Evolutionary conservation across 2,329 filamentous ascomycete genomes (phyloP).

Genomic region (Sclerotinia trifoliorum): DNA sequence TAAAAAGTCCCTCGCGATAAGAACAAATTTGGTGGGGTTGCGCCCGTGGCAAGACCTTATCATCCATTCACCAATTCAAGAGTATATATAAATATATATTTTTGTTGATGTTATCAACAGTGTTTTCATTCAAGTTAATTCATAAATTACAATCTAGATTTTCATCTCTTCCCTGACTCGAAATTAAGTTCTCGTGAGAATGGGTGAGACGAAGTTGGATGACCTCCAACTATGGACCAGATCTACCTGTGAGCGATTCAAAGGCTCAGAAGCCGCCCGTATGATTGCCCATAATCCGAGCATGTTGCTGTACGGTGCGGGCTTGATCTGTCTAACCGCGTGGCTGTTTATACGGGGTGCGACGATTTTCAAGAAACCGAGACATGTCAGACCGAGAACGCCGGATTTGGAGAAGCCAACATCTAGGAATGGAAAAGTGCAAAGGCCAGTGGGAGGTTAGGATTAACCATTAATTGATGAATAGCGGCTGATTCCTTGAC

Average conservation of each 20-base stretch:
- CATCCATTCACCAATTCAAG: neutral
- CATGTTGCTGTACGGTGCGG: constrained; percentile 28
- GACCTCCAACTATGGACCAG: constrained; percentile 23
- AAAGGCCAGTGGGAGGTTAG: constrained; percentile 35
- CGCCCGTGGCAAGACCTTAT: constrained; percentile 20
- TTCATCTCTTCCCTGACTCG: neutral
- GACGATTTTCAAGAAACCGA: constrained; percentile 31
- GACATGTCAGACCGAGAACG: constrained; percentile 30
- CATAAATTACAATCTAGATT: neutral
- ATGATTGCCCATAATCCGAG: constrained; percentile 27
- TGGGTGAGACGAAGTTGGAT: constrained; percentile 25
- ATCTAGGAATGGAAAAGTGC: constrained; percentile 33
- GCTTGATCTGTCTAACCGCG: constrained; percentile 25
- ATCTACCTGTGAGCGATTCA: constrained; percentile 22
- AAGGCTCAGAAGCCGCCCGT: constrained; percentile 21
- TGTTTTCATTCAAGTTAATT: neutral
- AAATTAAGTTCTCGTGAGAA: constrained; percentile 16
- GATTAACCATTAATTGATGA: neutral
- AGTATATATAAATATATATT: constrained; percentile 5
- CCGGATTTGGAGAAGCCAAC: constrained; percentile 38
- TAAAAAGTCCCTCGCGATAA: constrained; percentile 36
- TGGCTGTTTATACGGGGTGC: constrained; percentile 32
- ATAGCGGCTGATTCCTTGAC: constrained; percentile 23
- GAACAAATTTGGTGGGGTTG: constrained; percentile 27
- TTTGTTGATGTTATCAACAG: neutral